phyloP scores from a whole-genome alignment of 148 eudicot genomes.

The Drosera capensis region DNA sequence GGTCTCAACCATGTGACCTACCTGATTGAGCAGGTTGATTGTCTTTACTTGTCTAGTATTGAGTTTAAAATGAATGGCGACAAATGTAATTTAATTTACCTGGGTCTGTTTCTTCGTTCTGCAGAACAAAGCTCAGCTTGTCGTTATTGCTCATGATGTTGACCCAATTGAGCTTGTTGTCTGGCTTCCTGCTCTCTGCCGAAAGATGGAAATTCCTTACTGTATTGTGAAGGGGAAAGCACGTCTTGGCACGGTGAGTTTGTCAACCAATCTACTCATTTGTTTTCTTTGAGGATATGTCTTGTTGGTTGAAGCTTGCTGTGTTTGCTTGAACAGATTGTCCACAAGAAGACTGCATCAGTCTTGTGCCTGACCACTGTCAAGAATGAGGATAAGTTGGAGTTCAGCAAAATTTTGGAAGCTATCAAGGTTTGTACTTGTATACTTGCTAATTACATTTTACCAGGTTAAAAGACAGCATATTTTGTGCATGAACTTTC shows the following conservation, averaged over 20 bases:
- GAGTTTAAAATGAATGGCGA: not conserved
- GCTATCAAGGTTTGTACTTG: conserved; percentile 71
- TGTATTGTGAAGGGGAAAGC: conserved; percentile 94
- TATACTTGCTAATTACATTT: not conserved
- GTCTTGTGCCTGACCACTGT: conserved; percentile 65
- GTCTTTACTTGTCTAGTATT: not conserved
- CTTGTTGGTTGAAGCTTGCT: not conserved
- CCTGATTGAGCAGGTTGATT: conserved; percentile 69
- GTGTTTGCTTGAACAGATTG: conserved; percentile 29
- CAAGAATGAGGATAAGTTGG: conserved; percentile 80
- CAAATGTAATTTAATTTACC: not conserved
- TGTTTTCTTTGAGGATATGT: too few relatives aligned
- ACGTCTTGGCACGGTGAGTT: conserved; percentile 61
- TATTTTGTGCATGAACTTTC: too few relatives aligned
- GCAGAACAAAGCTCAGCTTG: conserved; percentile 85
- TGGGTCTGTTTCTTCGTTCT: not conserved
- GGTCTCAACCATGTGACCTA: conserved; percentile 86
- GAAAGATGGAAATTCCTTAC: conserved; percentile 94
- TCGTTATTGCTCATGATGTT: conserved; percentile 93
- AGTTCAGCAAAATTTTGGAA: conserved; percentile 71
- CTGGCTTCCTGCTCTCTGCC: conserved; percentile 89
- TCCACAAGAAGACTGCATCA: conserved; percentile 73
- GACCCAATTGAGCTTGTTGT: conserved; percentile 94
- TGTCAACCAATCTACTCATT: not conserved
- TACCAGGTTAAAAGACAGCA: too few relatives aligned